Evolutionary conservation across 2,329 filamentous ascomycete species (phyloP), one percentile per base, ranked within the genome.

Genomic region (Cordyceps sp.): DNA sequence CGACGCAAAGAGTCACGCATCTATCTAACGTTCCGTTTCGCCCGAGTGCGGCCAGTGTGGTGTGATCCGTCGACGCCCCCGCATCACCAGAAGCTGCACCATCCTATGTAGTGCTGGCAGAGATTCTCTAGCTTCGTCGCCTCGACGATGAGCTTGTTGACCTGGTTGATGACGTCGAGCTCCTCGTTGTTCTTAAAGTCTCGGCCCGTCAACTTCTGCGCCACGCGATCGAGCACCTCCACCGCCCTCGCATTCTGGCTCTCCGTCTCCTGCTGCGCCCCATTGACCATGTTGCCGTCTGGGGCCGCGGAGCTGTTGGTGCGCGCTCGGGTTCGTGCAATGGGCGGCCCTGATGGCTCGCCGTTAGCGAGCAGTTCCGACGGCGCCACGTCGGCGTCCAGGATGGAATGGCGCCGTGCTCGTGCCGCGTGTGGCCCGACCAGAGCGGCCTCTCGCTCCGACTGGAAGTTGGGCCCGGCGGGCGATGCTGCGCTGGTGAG

Each of bases 71-170:
- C n/a, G n/a, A n/a, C n/a, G n/a, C n/a, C n/a, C n/a, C n/a, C n/a
- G n/a, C n/a, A n/a, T 16, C 17, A 96, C 88, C 88, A 96, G 67
- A 94, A 96, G 57, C 83, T 92, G 59, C 88, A 96, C 88, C 88
- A 96, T 40, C 90, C 90, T 45, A 96, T 93, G 54, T 94, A 98
- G 61, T 96, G 90, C 64, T 96, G 90, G 53, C 90, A 98, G 38
- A 98, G 62, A 53, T 96, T 96, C 67, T 96, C 90, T 45, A 96
- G 64, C 49, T 90, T 94, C 6, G 90, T 98, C 16, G 90, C 90
- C 61, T 98, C 88, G 38, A 80, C 78, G 45, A 99, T 80, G 46
- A 99, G 62, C 54, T 92, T 88, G 55, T 93, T 88, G 5, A 98
- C 92, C 58, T 99, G 90, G 38, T 74, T 73, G 34, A 82, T 75